Evolutionary conservation across 352 stramenopile species (phyloP).

Genomic region (Globisporangium canariense): DNA sequence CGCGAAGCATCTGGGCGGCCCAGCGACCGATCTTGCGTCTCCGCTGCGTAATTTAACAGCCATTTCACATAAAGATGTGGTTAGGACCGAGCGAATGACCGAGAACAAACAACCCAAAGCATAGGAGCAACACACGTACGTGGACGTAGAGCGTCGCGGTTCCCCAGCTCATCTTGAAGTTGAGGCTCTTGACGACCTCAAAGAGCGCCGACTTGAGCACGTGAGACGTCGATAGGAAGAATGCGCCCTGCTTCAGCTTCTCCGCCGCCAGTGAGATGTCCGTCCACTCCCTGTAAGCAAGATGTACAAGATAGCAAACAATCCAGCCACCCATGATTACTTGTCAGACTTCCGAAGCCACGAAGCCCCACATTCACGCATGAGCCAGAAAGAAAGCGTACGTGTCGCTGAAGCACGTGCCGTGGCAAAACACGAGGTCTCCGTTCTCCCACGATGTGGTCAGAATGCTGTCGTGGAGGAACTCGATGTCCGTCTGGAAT

Average conservation of each 20-base stretch:
- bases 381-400: slow-evolving; percentile 23
- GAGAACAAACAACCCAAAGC: not conserved
- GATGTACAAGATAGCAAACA: not conserved
- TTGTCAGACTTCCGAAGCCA: not conserved
- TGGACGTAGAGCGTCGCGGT: slow-evolving; percentile 81
- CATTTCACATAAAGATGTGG: not conserved
- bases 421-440: slow-evolving; percentile 81
- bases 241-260: slow-evolving; percentile 81
- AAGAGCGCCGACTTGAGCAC: slow-evolving; percentile 75
- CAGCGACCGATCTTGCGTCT: slow-evolving; percentile 81
- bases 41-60: slow-evolving; percentile 27
- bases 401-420: slow-evolving; percentile 82
- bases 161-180: slow-evolving; percentile 84
- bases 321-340: not conserved
- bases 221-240: slow-evolving; percentile 82
- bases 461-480: slow-evolving; percentile 63
- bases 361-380: not conserved
- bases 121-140: slow-evolving; percentile 32
- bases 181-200: slow-evolving; percentile 73
- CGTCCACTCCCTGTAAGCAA: slow-evolving; percentile 53
- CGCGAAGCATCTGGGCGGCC: slow-evolving; percentile 82
- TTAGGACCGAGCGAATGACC: not conserved
- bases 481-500: slow-evolving; percentile 66
- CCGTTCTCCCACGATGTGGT: slow-evolving; percentile 66
- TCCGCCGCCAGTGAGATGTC: slow-evolving; percentile 78